Evolutionary conservation across 345 rosid species (phyloP).

Genomic region (Mangifera indica): DNA sequence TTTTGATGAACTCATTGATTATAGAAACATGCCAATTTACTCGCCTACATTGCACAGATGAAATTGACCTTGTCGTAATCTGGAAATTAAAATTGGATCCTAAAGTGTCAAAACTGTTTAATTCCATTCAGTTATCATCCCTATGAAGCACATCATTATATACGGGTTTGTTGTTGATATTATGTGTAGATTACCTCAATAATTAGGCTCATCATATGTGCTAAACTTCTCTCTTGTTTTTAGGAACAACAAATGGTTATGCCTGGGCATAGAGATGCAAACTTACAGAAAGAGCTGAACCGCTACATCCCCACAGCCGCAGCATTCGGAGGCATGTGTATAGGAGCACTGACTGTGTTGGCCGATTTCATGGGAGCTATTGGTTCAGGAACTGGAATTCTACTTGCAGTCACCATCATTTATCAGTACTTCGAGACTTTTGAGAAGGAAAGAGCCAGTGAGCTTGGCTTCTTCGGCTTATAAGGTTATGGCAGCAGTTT

Average conservation of each 20-base stretch:
- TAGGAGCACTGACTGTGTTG: conserved; percentile 75
- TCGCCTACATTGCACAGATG: too few relatives aligned
- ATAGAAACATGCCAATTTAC: neutral
- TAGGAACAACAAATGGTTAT: conserved; percentile 98
- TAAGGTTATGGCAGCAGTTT: conserved; percentile 24
- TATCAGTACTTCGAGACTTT: conserved; percentile 91
- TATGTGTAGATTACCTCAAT: neutral
- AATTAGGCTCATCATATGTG: neutral
- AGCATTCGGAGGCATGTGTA: conserved; percentile 83
- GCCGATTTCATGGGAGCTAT: conserved; percentile 95
- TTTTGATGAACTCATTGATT: neutral
- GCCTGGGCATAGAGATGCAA: conserved; percentile 93
- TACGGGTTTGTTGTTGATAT: neutral
- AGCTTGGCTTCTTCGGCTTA: conserved; percentile 87
- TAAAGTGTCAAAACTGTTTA: too few relatives aligned
- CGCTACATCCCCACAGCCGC: conserved; percentile 95
- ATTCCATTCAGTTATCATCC: neutral
- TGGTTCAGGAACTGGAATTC: conserved; percentile 82
- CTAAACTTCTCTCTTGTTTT: neutral
- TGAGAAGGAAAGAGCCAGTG: conserved; percentile 85
- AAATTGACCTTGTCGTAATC: too few relatives aligned
- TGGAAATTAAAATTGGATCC: too few relatives aligned
- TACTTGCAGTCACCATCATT: conserved; percentile 81
- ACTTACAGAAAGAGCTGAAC: conserved; percentile 76
- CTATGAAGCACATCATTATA: neutral